A percentile compares a stretch with the other conserved stretches of the same genome.
Evolutionary conservation across 129 eudicot genomes (phyloP).

Genomic region (Logfia minima): DNA sequence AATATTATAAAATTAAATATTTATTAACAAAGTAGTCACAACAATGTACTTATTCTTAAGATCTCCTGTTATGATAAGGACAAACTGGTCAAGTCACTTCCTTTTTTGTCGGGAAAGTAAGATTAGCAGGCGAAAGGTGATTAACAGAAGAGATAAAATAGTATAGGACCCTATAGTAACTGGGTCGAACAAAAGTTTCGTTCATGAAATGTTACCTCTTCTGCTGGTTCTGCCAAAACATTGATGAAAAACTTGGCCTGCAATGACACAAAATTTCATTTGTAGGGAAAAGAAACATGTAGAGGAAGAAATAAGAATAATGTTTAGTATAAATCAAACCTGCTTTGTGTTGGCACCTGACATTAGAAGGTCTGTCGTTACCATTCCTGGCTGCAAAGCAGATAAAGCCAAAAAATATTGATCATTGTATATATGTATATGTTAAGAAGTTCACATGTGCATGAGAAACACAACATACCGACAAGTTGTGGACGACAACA

Average conservation of each 20-base stretch:
- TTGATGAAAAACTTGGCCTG: slow-evolving; percentile 99
- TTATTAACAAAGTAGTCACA: background rate
- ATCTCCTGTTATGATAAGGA: slow-evolving; percentile 5
- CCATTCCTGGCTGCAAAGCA: slow-evolving; percentile 94
- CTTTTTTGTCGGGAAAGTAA: background rate
- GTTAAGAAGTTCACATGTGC: slow-evolving; percentile 1
- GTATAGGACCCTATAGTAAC: background rate
- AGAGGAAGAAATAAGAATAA: slow-evolving; percentile 11
- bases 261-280: slow-evolving; percentile 27
- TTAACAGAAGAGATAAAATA: background rate
- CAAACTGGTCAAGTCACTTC: slow-evolving; percentile 19
- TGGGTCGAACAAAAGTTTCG: background rate
- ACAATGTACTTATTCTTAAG: background rate
- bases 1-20: background rate
- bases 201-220: slow-evolving; percentile 54
- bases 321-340: slow-evolving; percentile 35
- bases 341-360: slow-evolving; percentile 97
- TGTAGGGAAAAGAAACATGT: slow-evolving; percentile 2
- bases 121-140: background rate
- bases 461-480: slow-evolving; percentile 57
- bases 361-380: slow-evolving; percentile 97
- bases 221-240: slow-evolving; percentile 98
- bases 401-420: slow-evolving; percentile 3
- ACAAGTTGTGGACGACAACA: slow-evolving; percentile 84
- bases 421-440: background rate